Conservation (phyloP, 352 stramenopile species). For the Phytopythium cucurbitacearum region DNA sequence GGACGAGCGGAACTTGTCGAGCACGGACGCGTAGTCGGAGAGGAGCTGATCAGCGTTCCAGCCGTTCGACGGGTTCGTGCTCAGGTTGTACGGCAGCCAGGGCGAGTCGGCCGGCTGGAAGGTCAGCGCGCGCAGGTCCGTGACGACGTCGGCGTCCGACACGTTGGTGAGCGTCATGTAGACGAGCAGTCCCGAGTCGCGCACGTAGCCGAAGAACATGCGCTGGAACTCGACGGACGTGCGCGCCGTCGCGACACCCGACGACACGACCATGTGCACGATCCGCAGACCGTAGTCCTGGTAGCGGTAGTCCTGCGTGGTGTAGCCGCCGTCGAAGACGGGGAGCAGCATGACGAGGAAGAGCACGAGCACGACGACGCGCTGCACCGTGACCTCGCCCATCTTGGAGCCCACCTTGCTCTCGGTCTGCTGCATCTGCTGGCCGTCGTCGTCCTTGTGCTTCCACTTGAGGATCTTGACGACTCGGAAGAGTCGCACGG, state of each 20-base stretch:
- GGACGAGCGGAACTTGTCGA: slow-evolving; percentile 32
- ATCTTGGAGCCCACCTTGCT: slow-evolving; percentile 88
- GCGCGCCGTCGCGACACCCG: slow-evolving; percentile 26
- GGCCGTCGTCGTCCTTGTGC: slow-evolving; percentile 50
- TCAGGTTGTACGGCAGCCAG: slow-evolving; percentile 39
- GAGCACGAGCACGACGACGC: slow-evolving; percentile 87
- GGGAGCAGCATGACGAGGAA: slow-evolving; percentile 89
- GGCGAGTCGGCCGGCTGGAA: slow-evolving; percentile 43
- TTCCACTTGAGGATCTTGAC: slow-evolving; percentile 88
- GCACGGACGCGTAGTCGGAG: slow-evolving; percentile 33
- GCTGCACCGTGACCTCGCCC: slow-evolving; percentile 83
- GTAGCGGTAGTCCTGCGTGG: slow-evolving; percentile 71
- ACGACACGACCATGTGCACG: slow-evolving; percentile 65
- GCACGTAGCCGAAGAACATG: slow-evolving; percentile 65
- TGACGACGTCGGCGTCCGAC: slow-evolving; percentile 21
- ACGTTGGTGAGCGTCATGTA: slow-evolving; percentile 61
- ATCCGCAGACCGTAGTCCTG: slow-evolving; percentile 81
- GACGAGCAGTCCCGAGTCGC: slow-evolving; percentile 47
- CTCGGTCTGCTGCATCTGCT: slow-evolving; percentile 21
- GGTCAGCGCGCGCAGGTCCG: slow-evolving; percentile 30
- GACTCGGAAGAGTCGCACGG: slow-evolving; percentile 78
- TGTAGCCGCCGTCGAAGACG: slow-evolving; percentile 79
- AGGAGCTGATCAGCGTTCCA: slow-evolving; percentile 41
- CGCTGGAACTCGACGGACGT: slow-evolving; percentile 45
- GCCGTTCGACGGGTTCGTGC: slow-evolving; percentile 48